A percentile compares a stretch with the other conserved stretches of the same genome.
Conservation (phyloP, 805 yeast genomes). For the Saturnispora saitoi region DNA sequence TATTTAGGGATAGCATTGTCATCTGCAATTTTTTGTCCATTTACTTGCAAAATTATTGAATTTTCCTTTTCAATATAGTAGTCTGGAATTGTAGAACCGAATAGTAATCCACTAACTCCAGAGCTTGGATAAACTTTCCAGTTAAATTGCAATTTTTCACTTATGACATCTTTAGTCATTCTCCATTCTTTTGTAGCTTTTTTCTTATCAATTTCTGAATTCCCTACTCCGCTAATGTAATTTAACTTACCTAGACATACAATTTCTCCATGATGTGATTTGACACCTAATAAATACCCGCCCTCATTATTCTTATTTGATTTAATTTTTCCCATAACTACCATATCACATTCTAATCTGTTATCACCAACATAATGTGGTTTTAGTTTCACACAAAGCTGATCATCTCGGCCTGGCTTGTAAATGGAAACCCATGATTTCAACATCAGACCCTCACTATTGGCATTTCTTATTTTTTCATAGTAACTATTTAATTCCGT, state of each 20-base stretch:
- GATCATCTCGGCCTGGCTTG: slow-evolving; percentile 48
- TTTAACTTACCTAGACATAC: slow-evolving; percentile 7
- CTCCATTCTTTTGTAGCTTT: slow-evolving; percentile 34
- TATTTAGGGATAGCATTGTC: slow-evolving; percentile 6
- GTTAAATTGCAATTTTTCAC: slow-evolving; percentile 27
- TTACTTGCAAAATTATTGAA: slow-evolving; percentile 2
- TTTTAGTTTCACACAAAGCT: slow-evolving; percentile 78
- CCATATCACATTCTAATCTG: slow-evolving; percentile 78
- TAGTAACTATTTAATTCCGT: background rate
- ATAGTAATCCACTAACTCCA: slow-evolving; percentile 30
- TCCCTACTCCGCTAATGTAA: slow-evolving; percentile 1
- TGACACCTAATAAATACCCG: slow-evolving; percentile 5
- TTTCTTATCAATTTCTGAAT: background rate
- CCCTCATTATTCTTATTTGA: background rate
- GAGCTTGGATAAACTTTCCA: slow-evolving; percentile 1
- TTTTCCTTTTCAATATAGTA: slow-evolving; percentile 12
- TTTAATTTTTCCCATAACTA: slow-evolving; percentile 57
- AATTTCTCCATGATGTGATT: background rate
- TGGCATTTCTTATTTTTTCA: slow-evolving; percentile 36
- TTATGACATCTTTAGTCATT: slow-evolving; percentile 52
- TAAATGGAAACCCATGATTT: slow-evolving; percentile 57
- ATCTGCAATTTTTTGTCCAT: slow-evolving; percentile 4
- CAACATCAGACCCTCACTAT: slow-evolving; percentile 77
- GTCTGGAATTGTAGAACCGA: slow-evolving; percentile 56
- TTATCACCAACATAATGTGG: slow-evolving; percentile 83